A percentile compares a stretch with the other conserved stretches of the same genome.
phyloP scores from a whole-genome alignment of 495 filamentous ascomycete species.

The Trichocladium antarcticum region DNA sequence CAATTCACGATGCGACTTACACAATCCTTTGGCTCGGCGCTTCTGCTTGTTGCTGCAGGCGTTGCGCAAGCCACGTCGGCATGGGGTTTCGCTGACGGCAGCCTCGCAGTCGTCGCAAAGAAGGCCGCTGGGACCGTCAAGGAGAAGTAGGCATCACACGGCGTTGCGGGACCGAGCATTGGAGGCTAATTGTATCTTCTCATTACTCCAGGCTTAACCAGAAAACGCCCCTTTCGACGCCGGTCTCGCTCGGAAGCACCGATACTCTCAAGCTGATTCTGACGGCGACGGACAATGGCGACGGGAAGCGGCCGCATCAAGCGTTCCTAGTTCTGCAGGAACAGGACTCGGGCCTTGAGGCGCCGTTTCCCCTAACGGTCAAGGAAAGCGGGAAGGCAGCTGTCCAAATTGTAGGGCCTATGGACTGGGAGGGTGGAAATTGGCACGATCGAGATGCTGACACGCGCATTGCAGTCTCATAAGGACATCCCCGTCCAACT shows the following conservation, averaged over 20 bases:
- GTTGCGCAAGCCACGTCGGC: conserved; percentile 52
- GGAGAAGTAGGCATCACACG: conserved; percentile 50
- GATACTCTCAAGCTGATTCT: conserved; percentile 76
- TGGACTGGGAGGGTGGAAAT: too few species aligned
- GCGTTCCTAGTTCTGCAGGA: conserved; percentile 80
- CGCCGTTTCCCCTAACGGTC: conserved; percentile 74
- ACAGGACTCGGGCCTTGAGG: conserved; percentile 61
- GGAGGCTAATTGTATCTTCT: background rate
- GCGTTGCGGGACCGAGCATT: background rate
- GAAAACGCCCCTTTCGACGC: conserved; percentile 50
- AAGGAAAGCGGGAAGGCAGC: conserved; percentile 82
- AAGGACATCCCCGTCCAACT: conserved; percentile 85
- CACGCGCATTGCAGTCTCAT: conserved; percentile 50
- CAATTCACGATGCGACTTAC: conserved; percentile 38
- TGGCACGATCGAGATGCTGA: conserved; percentile 3
- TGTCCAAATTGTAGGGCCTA: conserved; percentile 57
- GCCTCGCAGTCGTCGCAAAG: conserved; percentile 59
- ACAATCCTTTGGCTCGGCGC: conserved; percentile 37
- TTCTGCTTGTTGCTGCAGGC: conserved; percentile 38
- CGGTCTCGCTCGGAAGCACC: conserved; percentile 51
- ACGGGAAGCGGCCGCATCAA: conserved; percentile 78
- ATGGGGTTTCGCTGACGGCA: conserved; percentile 82
- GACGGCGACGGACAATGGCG: conserved; percentile 67
- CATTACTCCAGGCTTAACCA: conserved; percentile 48
- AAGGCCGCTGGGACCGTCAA: conserved; percentile 57